Evolutionary conservation across 139 green algal species (phyloP), one percentile per base, ranked within the genome.

Genomic region (Tetraselmis striata): DNA sequence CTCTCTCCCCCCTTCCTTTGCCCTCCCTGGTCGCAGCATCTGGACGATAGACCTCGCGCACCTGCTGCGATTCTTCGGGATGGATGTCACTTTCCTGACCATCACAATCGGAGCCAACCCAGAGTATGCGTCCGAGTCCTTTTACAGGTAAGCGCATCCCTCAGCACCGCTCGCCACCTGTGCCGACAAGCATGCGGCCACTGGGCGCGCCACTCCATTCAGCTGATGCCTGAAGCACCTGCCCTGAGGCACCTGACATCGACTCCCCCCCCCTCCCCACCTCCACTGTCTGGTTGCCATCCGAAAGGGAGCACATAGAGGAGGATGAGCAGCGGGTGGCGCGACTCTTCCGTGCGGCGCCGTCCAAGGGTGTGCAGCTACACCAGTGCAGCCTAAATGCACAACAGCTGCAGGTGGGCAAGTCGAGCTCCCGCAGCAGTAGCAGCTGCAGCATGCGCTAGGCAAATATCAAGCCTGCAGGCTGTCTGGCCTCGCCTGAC

Each of bases 21-120:
- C 45, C 45, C 45, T 67, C 18, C 45, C 45, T 67, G 25, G 26
- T 23, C 77, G 78, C 85, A 97, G 94, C 80, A 89, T 98, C 0
- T 98, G 95, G 95, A 98, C 94, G 0, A 87, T 98, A 2, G 95
- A 98, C 86, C 85, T 98, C 24, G 95, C 95, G 0, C 90, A 96
- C 84, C 88, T 98, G 31, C 86, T 98, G 59, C 87, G 90, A 0
- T 83, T 82, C 79, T 96, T 94, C 67, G 90, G 89, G 0, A 58
- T 94, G 31, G 31, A 85, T 0, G 90, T 97, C 23, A 83, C 79
- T 0, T 93, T 97, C 82, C 80, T 86, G 32, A 98, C 95, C 0
- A 83, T 92, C 26, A 96, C 90, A 0, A 76, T 98, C 0, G 95
- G 95, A 0, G 92, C 94, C 29, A 98, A 98, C 83, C 90, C 92